These are phyloP conservation scores for Wickerhamomyces bisporus DNA, from an alignment of 805 yeast genomes.

Conservation along the genomic window DNA sequence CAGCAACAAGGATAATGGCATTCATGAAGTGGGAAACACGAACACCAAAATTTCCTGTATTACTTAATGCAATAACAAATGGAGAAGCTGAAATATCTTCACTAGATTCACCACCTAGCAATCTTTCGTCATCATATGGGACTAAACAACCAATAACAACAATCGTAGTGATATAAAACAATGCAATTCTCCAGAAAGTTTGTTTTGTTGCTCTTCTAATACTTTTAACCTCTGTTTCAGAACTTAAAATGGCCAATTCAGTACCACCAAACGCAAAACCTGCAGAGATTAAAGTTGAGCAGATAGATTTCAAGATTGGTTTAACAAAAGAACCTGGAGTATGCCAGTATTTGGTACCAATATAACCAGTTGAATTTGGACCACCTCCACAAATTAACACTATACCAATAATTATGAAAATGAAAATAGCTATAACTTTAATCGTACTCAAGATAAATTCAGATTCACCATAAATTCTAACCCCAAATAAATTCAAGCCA, in stretches of 20 bases:
- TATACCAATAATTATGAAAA: slow-evolving; percentile 47
- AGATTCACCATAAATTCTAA: slow-evolving; percentile 49
- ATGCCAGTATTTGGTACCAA: slow-evolving; percentile 41
- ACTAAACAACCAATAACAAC: slow-evolving; percentile 63
- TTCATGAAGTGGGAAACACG: slow-evolving; percentile 62
- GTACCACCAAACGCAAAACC: slow-evolving; percentile 76
- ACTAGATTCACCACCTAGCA: slow-evolving; percentile 42
- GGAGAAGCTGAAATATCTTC: slow-evolving; percentile 73
- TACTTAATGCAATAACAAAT: slow-evolving; percentile 64
- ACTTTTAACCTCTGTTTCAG: slow-evolving; percentile 71
- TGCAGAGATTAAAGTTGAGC: slow-evolving; percentile 70
- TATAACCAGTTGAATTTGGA: slow-evolving; percentile 37
- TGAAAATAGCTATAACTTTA: slow-evolving; percentile 40
- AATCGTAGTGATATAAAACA: slow-evolving; percentile 61
- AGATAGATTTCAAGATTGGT: slow-evolving; percentile 62
- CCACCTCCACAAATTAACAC: slow-evolving; percentile 41
- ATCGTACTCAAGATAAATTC: slow-evolving; percentile 42
- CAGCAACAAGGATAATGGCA: slow-evolving; percentile 62
- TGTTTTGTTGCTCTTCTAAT: slow-evolving; percentile 58
- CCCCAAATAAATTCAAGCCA: slow-evolving; percentile 46
- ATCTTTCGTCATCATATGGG: slow-evolving; percentile 50
- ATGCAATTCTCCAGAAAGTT: slow-evolving; percentile 74
- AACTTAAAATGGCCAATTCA: slow-evolving; percentile 68
- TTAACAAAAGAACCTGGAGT: slow-evolving; percentile 49
- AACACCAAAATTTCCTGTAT: slow-evolving; percentile 55